These are phyloP conservation scores for Murraya koenigii DNA, from an alignment of 345 rosid species.

Conservation along the genomic window DNA sequence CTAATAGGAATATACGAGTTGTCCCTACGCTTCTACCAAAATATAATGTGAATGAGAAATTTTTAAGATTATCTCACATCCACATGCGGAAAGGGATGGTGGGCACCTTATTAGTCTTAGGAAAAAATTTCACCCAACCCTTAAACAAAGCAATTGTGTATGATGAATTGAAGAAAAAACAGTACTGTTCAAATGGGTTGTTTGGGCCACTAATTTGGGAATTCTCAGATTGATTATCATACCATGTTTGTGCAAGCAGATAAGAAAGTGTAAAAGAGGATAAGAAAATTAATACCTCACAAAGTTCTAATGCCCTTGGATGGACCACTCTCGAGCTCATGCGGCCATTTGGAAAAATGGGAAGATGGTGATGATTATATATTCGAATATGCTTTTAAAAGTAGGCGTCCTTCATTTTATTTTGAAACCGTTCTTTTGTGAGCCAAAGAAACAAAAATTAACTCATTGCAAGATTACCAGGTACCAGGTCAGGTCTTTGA, in stretches of 20 bases:
- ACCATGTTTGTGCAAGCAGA: conserved; percentile 5
- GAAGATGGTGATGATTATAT: conserved; percentile 1
- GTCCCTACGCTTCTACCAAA: no score
- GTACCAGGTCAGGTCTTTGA: no score
- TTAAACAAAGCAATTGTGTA: no score
- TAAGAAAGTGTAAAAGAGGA: background rate
- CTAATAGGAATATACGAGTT: no score
- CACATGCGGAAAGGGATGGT: no score
- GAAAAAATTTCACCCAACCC: no score
- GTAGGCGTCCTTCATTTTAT: background rate
- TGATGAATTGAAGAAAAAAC: no score
- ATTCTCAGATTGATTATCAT: conserved; percentile 4
- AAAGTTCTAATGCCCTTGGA: conserved; percentile 5
- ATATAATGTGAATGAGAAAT: no score
- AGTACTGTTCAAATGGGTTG: no score
- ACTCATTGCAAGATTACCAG: no score
- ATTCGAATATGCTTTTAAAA: conserved; percentile 15
- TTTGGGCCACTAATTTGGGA: background rate
- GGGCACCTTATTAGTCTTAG: no score
- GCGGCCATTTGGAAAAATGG: conserved; percentile 23
- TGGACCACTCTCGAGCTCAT: conserved; percentile 27
- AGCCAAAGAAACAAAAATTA: conserved; percentile 3
- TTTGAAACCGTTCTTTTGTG: background rate
- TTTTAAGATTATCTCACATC: no score
- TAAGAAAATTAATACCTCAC: background rate